These are phyloP conservation scores for Gracilariopsis chorda DNA, from an alignment of 23 red algal species.

Conservation along the genomic window DNA sequence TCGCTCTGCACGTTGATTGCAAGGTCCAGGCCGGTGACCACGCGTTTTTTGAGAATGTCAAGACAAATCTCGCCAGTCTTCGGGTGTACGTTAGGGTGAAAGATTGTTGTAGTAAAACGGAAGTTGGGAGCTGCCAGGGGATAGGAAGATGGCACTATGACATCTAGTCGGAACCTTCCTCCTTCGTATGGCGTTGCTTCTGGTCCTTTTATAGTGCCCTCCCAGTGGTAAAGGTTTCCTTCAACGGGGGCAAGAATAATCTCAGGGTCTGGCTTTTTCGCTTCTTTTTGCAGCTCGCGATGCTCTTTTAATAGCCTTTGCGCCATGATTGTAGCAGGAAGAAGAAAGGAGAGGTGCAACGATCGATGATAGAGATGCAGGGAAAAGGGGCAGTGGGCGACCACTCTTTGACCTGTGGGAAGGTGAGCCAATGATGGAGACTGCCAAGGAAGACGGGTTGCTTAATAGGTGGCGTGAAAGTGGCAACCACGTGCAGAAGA, in stretches of 20 bases:
- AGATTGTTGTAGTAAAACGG: slow-evolving; percentile 85
- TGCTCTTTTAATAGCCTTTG: slow-evolving; percentile 81
- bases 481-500: no score
- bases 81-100: slow-evolving; percentile 98
- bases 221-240: slow-evolving; percentile 78
- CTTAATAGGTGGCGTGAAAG: no score
- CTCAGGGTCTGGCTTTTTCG: slow-evolving; percentile 48
- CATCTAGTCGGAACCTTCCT: slow-evolving; percentile 73
- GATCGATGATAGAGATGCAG: no score
- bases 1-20: slow-evolving; percentile 84
- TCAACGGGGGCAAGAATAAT: slow-evolving; percentile 82
- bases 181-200: slow-evolving; percentile 85
- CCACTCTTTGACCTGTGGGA: no score
- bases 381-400: no score
- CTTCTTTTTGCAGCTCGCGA: slow-evolving; percentile 85
- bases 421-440: no score
- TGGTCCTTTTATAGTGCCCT: slow-evolving; percentile 81
- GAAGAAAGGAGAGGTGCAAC: no score
- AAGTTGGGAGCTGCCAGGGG: slow-evolving; percentile 84
- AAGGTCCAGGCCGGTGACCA: slow-evolving; percentile 99
- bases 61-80: slow-evolving; percentile 98
- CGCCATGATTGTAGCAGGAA: slow-evolving; percentile 36
- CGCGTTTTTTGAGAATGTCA: slow-evolving; percentile 91
- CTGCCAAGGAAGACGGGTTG: no score
- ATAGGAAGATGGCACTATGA: slow-evolving; percentile 84